Evolutionary conservation across 805 yeast species (phyloP).

Genomic region (Priceomyces melissophilus): DNA sequence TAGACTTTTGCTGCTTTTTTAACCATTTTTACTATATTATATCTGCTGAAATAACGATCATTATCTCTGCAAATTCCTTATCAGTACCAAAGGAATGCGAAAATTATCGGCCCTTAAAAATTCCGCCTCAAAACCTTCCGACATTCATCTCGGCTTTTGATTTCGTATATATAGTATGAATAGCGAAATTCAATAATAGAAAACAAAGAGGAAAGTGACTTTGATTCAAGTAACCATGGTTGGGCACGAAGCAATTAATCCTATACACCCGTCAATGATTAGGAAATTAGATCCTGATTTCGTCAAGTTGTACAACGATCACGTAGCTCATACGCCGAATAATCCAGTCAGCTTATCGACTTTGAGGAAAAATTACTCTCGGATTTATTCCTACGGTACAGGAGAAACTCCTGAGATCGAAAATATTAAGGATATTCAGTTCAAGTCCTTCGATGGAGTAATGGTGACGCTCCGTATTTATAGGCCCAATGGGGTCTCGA

Average conservation of each 20-base stretch:
- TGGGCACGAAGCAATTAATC: conserved; percentile 17
- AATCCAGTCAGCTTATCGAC: conserved; percentile 24
- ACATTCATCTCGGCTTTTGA: too few species aligned
- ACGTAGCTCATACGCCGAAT: conserved; percentile 23
- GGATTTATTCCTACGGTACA: conserved; percentile 33
- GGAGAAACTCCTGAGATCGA: conserved; percentile 22
- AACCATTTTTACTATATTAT: too few species aligned
- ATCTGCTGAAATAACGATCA: too few species aligned
- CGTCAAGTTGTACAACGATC: conserved; percentile 26
- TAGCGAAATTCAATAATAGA: too few species aligned
- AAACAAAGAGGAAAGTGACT: too few species aligned
- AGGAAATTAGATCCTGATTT: conserved; percentile 33
- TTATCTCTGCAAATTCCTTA: too few species aligned
- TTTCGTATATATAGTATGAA: too few species aligned
- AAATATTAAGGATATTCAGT: conserved; percentile 21
- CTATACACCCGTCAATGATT: conserved; percentile 22
- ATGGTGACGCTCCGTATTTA: conserved; percentile 22
- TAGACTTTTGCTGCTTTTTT: background rate
- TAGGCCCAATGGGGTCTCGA: conserved; percentile 20
- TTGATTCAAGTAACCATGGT: too few species aligned
- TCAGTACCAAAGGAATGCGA: too few species aligned
- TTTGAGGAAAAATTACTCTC: conserved; percentile 30
- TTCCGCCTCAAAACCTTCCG: too few species aligned
- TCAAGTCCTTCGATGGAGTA: conserved; percentile 22
- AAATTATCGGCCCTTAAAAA: too few species aligned